phyloP scores from a whole-genome alignment of 148 eudicot species.

The Fagopyrum esculentum region DNA sequence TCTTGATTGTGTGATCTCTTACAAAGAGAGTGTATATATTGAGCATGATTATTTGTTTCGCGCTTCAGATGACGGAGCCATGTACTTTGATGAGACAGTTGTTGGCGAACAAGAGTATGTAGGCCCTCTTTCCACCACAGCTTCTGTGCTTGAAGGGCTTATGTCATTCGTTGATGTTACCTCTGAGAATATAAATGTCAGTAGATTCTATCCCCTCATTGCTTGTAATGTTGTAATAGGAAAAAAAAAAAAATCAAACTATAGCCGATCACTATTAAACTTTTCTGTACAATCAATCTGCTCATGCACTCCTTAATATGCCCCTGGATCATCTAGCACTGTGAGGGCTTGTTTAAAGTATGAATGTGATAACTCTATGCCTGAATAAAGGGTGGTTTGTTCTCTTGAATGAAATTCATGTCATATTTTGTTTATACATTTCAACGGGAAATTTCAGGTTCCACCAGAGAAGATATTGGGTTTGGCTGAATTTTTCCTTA shows the following conservation, averaged over 20 bases:
- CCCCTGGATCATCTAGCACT: neutral
- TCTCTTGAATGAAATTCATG: conserved; percentile 5
- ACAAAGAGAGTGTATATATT: neutral
- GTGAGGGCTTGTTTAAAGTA: neutral
- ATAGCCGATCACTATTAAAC: neutral
- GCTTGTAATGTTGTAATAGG: neutral
- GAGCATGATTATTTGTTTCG: neutral
- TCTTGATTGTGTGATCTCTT: neutral
- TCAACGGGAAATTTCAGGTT: conserved; percentile 40
- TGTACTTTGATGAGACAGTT: conserved; percentile 81
- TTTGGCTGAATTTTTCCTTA: conserved; percentile 86
- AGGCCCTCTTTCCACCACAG: conserved; percentile 74
- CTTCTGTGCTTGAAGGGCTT: conserved; percentile 76
- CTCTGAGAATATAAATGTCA: conserved; percentile 64
- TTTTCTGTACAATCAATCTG: neutral
- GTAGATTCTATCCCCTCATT: conserved; percentile 13
- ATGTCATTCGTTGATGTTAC: conserved; percentile 64
- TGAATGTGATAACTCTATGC: neutral
- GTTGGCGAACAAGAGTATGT: conserved; percentile 52
- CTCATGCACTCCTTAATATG: neutral
- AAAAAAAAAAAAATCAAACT: neutral
- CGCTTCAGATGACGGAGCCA: conserved; percentile 77
- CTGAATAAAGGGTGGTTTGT: neutral
- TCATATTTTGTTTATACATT: conserved; percentile 14
- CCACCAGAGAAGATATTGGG: conserved; percentile 79